Base-by-base conservation (phyloP, 148 eudicot species). In the Euryodendron excelsum region DNA sequence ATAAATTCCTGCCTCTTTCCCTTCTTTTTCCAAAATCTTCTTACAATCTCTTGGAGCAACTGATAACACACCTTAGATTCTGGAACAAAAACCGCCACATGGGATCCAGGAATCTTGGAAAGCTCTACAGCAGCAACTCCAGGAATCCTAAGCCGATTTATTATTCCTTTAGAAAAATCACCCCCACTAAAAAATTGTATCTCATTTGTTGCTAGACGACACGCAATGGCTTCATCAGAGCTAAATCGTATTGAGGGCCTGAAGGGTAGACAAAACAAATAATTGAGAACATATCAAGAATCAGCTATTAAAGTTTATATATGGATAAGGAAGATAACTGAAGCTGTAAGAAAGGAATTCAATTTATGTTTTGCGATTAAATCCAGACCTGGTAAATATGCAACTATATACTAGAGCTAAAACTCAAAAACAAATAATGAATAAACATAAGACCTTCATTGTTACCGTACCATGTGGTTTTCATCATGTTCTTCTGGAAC, bases 201-300 rank as follows among this genome's bases (percentile, higher is more conserved):
- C 84, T 93, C 97, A 84, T 96, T 93, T 45, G 99, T 96, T 68
- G 90, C 94, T 79, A 93, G 80, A 73, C 90, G 93, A 78, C 97
- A 93, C 48, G 95, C 95, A 78, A 83, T 80, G 31, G 89, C 82
- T 86, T 96, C 99, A 82, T 93, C 97, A 31, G 88, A 86, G 85
- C 90, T 89, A 83, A 93, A 96, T 66, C 78, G 52, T 34, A 96
- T 80, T 25, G 86, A 79, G 30, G 99, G 99, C 99, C 99, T 96
- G 83, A 37, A 80, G 63, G 37, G 58, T 31, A 59, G 77, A 80
- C 8, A 66, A 79, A 20, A 36, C 36, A 60, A 39, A 73, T 25
- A 33, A 78, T 67, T 55, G 60, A 17, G 39, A 74, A 20, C 3
- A 69, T n/a, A 74, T 0, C 28, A 79, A 9, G 27, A 17, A 34